Percentiles rank a stretch among this genome's conserved stretches.
Conservation (phyloP, 345 rosid genomes). For the Salix brachista region DNA sequence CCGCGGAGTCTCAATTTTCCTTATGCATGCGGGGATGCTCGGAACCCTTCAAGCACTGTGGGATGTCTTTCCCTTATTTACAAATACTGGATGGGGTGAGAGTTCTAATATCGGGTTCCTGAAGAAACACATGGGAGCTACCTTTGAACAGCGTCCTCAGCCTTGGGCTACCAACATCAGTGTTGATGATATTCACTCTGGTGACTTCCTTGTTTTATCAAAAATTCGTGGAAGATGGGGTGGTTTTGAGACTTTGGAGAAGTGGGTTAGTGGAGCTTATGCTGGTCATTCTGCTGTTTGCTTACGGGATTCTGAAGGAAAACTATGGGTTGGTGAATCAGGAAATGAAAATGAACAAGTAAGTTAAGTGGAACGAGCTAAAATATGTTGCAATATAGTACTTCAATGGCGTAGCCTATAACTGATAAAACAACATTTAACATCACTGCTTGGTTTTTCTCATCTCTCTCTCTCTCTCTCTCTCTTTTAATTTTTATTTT, state of each 20-base stretch:
- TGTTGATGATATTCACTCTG: constrained; percentile 71
- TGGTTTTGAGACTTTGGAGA: constrained; percentile 96
- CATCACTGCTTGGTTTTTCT: neutral
- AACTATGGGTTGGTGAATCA: constrained; percentile 94
- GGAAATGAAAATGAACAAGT: constrained; percentile 96
- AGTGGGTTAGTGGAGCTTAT: constrained; percentile 98
- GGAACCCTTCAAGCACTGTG: constrained; percentile 91
- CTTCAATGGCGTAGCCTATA: neutral
- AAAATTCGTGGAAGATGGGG: constrained; percentile 93
- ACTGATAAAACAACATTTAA: neutral
- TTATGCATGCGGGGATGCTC: constrained; percentile 96
- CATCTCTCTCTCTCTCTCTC: neutral
- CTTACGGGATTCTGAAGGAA: constrained; percentile 85
- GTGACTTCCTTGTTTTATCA: constrained; percentile 86
- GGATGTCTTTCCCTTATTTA: constrained; percentile 95
- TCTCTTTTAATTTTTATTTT: neutral
- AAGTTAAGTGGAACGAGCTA: constrained; percentile 24
- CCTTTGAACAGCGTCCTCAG: constrained; percentile 65
- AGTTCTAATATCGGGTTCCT: constrained; percentile 75
- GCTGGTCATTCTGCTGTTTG: constrained; percentile 96
- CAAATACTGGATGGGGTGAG: constrained; percentile 96
- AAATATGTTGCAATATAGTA: neutral
- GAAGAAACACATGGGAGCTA: constrained; percentile 85
- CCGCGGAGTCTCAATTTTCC: constrained; percentile 88
- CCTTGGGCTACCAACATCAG: constrained; percentile 74